A percentile compares a stretch with the other conserved stretches of the same genome.
Conservation (phyloP, 1,284 basidiomycete genomes). For the Ceratobasidium sp. region DNA sequence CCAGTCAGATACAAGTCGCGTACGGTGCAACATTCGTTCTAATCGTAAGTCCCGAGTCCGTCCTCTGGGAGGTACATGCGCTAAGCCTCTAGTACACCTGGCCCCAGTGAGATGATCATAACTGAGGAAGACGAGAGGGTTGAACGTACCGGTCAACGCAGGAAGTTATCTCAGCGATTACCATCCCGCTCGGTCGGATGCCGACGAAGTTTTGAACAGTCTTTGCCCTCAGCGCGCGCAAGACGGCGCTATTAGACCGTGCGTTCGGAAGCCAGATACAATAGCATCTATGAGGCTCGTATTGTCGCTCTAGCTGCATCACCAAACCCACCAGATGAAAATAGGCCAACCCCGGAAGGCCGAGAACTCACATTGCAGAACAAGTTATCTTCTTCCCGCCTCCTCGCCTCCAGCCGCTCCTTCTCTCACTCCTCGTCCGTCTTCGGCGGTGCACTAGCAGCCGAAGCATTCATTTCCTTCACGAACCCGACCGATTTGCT, state of each 20-base stretch:
- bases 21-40: no score
- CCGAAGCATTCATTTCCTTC: conserved; percentile 66
- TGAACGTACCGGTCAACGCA: conserved; percentile 81
- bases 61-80: no score
- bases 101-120: no score
- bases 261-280: conserved; percentile 81
- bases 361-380: conserved; percentile 82
- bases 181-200: conserved; percentile 89
- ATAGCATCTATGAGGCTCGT: conserved; percentile 82
- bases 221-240: conserved; percentile 80
- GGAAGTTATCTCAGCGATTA: conserved; percentile 90
- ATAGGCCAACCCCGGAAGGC: not conserved
- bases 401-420: conserved; percentile 78
- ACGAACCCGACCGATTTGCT: conserved; percentile 85
- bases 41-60: no score
- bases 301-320: conserved; percentile 80
- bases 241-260: conserved; percentile 78
- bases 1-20: no score
- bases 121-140: not conserved
- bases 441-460: conserved; percentile 62
- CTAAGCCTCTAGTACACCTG: no score
- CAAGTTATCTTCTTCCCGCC: conserved; percentile 83
- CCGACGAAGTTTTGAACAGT: conserved; percentile 76
- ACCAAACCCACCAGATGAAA: not conserved
- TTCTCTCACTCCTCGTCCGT: conserved; percentile 89